These are phyloP conservation scores for Neckera pumila DNA, from an alignment of 225 moss, liverwort and hornwort genomes.

Conservation along the genomic window DNA sequence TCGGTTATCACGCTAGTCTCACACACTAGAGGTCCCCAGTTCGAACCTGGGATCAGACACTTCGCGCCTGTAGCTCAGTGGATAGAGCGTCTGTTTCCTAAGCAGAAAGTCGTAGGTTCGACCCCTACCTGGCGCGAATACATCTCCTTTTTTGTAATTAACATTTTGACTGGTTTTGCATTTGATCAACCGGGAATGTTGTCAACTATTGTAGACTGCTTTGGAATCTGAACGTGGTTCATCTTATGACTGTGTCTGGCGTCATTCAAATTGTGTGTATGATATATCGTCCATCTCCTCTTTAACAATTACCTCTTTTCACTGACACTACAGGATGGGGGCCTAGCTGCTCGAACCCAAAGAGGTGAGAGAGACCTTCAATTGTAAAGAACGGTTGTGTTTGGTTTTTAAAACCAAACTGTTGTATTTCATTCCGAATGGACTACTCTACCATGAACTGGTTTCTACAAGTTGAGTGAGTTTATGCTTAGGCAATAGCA, in stretches of 20 bases:
- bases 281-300: no score
- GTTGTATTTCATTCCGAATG: no score
- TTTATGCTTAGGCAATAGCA: background rate
- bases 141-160: fast-evolving
- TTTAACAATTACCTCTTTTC: background rate
- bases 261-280: background rate
- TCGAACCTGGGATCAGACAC: background rate
- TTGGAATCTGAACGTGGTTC: background rate
- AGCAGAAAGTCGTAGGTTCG: background rate
- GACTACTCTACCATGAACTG: background rate
- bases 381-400: background rate
- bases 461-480: background rate
- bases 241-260: background rate
- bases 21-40: background rate
- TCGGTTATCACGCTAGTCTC: background rate
- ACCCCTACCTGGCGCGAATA: background rate
- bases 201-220: background rate
- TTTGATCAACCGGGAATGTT: no score
- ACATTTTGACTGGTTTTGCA: no score
- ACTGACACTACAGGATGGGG: background rate
- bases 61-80: background rate
- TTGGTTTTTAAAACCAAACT: background rate
- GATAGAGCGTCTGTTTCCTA: background rate
- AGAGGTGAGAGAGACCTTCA: background rate
- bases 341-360: background rate